Evolutionary conservation across 345 rosid species (phyloP), one percentile per base, ranked within the genome.

Genomic region (Euclidium syriacum): DNA sequence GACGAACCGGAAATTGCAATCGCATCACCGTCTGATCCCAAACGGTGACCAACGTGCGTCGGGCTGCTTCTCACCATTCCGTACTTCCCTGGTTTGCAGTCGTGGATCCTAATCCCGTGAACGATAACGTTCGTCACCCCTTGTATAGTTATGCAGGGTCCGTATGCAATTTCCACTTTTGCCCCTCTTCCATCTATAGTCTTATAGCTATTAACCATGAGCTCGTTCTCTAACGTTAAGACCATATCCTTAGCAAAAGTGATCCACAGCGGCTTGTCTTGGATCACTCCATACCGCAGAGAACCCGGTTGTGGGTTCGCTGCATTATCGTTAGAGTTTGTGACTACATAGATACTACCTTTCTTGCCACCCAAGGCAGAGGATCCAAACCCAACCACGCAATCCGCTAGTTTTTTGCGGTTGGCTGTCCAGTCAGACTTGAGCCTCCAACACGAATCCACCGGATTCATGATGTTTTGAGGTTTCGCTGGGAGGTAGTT

Each of bases 151-250:
- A 91, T 73, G 75, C 95, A 88, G 0, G 84, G 92, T 11, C 98
- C 96, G 18, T 83, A 72, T 0, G 95, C 86, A 35, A 88, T 91
- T 65, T 86, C 90, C 44, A 91, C 95, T 11, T 79, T 84, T 15
- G 55, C 78, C 9, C 96, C 98, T 75, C 98, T 78, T 4, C 94
- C 97, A 62, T 92, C 95, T 5, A 89, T 89, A 4, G 97, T 89
- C 77, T 92, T 92, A 44, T 65, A 80, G 70, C 94, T 92, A 72
- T 81, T 87, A 76, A 92, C 44, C 19, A 92, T 81, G 7, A 92
- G 95, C 79, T 92, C 97, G 54, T 92, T 85, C 65, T 87, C 76
- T 10, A 89, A 65, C 22, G 52, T 73, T 43, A 92, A 78, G 11
- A 80, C 80, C 98, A 89, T 92, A 66, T 83, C 85, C 67, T 73